Evolutionary conservation across 2,329 filamentous ascomycete genomes (phyloP), one percentile per base, ranked within the genome.

Genomic region (Arthroderma sp.): DNA sequence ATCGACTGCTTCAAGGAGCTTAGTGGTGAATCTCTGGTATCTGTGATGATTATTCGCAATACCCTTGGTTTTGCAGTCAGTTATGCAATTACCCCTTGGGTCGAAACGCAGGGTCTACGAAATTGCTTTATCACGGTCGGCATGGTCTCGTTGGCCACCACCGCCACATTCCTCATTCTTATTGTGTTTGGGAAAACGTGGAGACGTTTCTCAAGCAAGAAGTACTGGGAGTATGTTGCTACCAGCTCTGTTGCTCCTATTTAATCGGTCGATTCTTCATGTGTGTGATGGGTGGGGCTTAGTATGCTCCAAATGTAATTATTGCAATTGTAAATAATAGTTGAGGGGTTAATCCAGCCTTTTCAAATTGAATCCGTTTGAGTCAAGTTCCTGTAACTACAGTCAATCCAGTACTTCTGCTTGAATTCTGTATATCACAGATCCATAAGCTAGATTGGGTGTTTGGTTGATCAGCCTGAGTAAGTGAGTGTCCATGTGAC

Each of bases 21-120:
- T 3, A 51, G 50, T n/a, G 55, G 57, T 28, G 56, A 60, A 43
- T 48, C 52, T 1, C 53, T 58, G 48, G 58, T 56, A 15, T 57
- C 61, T 4, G 58, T 66, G 11, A 66, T 66, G 27, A 41, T 66
- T 29, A 58, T 67, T 28, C 54, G 65, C 1, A 66, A 68, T 48
- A 64, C 60, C 1, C 60, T 66, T 48, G 57, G 56, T 11, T 65
- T 49, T 31, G 50, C 42, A 4, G 52, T 61, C 40, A 51, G 49
- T 27, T 61, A 61, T 45, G 60, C 48, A 36, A 63, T 64, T 53
- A 62, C 57, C 2, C 63, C 62, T 1, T 64, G 61, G 62, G 51
- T 54, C 22, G 54, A 53, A 4, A 57, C 51, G 10, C 48, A 56
- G 46, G 61, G 61, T 4, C 41, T 62, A 15, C 58, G 58, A 43